phyloP scores from a whole-genome alignment of 306 rosid species.

The Quercus gilva region DNA sequence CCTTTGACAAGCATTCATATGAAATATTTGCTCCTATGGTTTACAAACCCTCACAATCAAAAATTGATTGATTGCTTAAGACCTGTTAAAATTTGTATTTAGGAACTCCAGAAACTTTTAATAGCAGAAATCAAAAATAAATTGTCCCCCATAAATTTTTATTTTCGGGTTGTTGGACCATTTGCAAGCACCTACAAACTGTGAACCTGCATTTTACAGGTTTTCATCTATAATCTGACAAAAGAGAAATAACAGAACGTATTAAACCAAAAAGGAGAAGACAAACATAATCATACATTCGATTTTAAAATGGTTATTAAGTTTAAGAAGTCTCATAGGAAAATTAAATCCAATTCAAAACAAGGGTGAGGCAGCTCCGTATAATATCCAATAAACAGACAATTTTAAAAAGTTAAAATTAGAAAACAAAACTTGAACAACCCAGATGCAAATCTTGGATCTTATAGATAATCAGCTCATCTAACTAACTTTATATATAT shows the following conservation, averaged over 20 bases:
- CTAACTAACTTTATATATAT: not conserved
- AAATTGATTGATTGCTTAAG: not conserved
- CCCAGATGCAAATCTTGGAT: not conserved
- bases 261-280: not conserved
- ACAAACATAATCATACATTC: not conserved
- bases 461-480: not conserved
- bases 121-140: not conserved
- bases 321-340: not conserved
- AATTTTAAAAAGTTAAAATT: not conserved
- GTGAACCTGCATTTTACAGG: not conserved
- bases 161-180: not conserved
- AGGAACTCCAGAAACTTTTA: not conserved
- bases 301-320: not conserved
- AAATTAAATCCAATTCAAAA: not conserved
- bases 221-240: not conserved
- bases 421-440: not conserved
- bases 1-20: not conserved
- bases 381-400: not conserved
- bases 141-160: not conserved
- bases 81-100: not conserved
- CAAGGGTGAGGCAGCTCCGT: not conserved
- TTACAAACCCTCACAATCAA: not conserved
- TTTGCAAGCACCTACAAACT: not conserved
- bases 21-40: not conserved
- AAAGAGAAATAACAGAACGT: not conserved